Evolutionary conservation across 2,329 filamentous ascomycete species (phyloP), one percentile per base, ranked within the genome.

Genomic region (Teratosphaeria nubilosa): DNA sequence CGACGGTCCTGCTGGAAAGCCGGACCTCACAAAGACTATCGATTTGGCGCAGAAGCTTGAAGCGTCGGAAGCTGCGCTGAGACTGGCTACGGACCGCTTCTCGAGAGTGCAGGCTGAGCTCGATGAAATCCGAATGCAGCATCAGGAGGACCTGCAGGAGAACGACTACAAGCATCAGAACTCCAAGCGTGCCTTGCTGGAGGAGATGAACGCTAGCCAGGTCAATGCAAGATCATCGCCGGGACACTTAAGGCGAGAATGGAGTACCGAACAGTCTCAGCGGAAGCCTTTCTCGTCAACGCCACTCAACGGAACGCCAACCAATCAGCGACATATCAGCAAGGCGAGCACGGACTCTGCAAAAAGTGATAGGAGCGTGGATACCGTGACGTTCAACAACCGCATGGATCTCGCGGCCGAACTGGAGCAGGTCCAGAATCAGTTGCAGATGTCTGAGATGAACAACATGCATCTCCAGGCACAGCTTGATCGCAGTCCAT

Each of bases 401-500:
- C 86, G 87, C 45, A 92, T 95, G 86, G 92, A 97, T 70, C 78
- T 95, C 60, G 94, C 91, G 68, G 83, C 90, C 3, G 91, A 97
- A 68, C 80, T 96, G 13, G 92, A 97, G 71, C 86, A 95, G 72
- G 80, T 96, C 27, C 92, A 96, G 71, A 96, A 95, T 70, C 90
- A 96, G 71, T 82, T 97, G 55, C 92, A 97, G 69, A 84, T 97
- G 71, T 86, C 88, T 4, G 88, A 96, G 73, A 96, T 97, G 90
- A 89, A 95, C 66, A 96, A 96, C 73, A 86, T 88, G 34, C 91
- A 97, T 68, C 82, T 97, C 5, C 89, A 96, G 70, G 91, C 84
- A 69, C 91, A 96, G 70, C 77, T 96, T 50, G 88, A 92, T 45
- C 84, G 88, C 53, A 77, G 76, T 10, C 85, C 83, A 0, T 83